phyloP scores from a whole-genome alignment of 371 early-diverging fungal species.

The Mortierella sp. region DNA sequence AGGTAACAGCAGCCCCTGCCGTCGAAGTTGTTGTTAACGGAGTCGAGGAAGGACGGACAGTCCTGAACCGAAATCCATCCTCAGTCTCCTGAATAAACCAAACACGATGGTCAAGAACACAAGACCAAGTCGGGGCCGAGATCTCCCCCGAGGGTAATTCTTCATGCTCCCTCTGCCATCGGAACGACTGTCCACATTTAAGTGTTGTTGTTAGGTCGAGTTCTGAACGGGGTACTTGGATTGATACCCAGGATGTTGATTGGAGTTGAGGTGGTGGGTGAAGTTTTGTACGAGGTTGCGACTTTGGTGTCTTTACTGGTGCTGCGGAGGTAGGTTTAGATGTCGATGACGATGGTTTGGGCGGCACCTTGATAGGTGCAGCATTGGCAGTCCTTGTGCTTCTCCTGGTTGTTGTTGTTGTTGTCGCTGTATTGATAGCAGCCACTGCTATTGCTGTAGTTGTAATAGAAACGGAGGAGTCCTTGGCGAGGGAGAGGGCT shows the following conservation, averaged over 20 bases:
- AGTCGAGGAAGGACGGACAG: conserved; percentile 51
- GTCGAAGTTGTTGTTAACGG: background rate
- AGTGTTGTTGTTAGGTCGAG: conserved; percentile 84
- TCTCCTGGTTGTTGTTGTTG: background rate
- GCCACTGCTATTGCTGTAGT: background rate
- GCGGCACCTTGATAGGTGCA: no score
- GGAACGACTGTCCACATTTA: conserved; percentile 91
- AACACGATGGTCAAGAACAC: conserved; percentile 45
- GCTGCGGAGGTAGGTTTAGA: background rate
- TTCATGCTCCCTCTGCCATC: conserved; percentile 75
- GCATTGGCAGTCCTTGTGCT: background rate
- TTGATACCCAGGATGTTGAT: conserved; percentile 68
- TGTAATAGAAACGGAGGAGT: conserved; percentile 4
- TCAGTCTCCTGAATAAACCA: conserved; percentile 35
- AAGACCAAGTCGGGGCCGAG: conserved; percentile 40
- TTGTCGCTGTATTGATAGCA: background rate
- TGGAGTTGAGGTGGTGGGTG: conserved; percentile 17
- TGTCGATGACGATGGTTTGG: background rate
- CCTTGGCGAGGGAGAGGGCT: conserved; percentile 24
- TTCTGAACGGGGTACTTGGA: conserved; percentile 74
- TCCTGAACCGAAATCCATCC: conserved; percentile 43
- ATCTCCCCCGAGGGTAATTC: conserved; percentile 39
- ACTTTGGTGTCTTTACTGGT: background rate
- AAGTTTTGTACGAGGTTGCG: background rate
- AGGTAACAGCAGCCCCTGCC: background rate